Base-by-base conservation (phyloP, 495 filamentous ascomycete genomes). In the Penicillium turbatum region DNA sequence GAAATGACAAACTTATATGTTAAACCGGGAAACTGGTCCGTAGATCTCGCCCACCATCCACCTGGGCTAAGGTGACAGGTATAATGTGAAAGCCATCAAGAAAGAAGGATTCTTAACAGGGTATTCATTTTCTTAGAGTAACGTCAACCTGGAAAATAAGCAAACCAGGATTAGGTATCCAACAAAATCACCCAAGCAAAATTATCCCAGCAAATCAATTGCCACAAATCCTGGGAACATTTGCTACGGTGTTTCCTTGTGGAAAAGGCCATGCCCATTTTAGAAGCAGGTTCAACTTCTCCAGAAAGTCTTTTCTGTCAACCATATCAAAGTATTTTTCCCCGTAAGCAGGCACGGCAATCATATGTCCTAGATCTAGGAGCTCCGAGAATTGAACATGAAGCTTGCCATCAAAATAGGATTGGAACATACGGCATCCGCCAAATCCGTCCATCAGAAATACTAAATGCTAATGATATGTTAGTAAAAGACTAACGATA, bases 401-500 rank as follows among this genome's bases (percentile, higher is more conserved):
- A 47, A 47, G 31, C 44, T 47, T 47, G 31, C 44, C 44, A 47
- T 47, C 31, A 47, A 47, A 36, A 35, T 47, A 47, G 5, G 44
- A 47, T 8, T 47, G 31, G 5, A 47, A 36, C 17, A 47, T 47
- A 35, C 44, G 30, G 31, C 44, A 36, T 47, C 31, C 31, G 44
- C 44, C 44, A 35, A 21, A 35, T 35, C 21, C 13, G 31, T 47
- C 31, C 44, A 47, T 35, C 16, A 47, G 29, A 36, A 47, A 26
- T 26, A 36, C 44, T 26, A 47, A 36, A 35, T 35, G 30, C 44
- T 47, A 35, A 47, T 35, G 44, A 35, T 47, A 35, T 32, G 12
- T 47, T 26, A 47, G 16, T 36, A 47, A 47, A 35, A 24, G 31
- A 24, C 44, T 36, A 34, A 27, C 11, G 10, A 46, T 34, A 46